phyloP scores from a whole-genome alignment of 2,329 filamentous ascomycete species.

The Botryotinia convoluta region DNA sequence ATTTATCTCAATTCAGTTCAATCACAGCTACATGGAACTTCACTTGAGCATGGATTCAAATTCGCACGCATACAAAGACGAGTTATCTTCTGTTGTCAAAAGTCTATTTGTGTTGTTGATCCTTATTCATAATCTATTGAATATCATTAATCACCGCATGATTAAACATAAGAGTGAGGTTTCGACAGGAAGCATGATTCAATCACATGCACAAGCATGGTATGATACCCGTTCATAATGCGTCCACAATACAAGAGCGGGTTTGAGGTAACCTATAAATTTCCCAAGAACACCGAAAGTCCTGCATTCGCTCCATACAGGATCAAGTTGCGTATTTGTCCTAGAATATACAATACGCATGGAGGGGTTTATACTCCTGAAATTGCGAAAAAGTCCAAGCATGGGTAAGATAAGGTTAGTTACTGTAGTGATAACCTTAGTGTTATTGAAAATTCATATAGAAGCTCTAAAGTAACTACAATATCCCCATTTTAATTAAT shows the following conservation, averaged over 20 bases:
- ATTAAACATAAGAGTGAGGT: neutral
- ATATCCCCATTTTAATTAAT: too few species aligned
- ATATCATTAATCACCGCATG: neutral
- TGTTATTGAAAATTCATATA: neutral
- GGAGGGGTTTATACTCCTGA: neutral
- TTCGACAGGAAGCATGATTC: neutral
- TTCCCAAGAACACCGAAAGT: neutral
- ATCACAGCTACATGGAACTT: neutral
- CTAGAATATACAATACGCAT: neutral
- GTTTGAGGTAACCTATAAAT: too few species aligned
- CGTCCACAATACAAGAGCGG: too few species aligned
- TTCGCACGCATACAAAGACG: neutral
- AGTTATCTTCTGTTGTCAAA: neutral
- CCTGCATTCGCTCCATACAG: neutral
- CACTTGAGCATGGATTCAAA: neutral
- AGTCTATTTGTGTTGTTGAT: neutral
- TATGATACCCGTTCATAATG: too few species aligned
- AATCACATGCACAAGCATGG: neutral
- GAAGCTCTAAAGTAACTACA: accelerated
- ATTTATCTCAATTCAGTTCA: neutral
- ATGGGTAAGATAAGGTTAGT: neutral
- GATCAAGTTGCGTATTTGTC: neutral
- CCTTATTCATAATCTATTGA: neutral
- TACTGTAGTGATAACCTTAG: neutral
- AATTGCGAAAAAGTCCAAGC: accelerated